Evolutionary conservation across 2,329 filamentous ascomycete species (phyloP).

Genomic region (Colletotrichum sp.): DNA sequence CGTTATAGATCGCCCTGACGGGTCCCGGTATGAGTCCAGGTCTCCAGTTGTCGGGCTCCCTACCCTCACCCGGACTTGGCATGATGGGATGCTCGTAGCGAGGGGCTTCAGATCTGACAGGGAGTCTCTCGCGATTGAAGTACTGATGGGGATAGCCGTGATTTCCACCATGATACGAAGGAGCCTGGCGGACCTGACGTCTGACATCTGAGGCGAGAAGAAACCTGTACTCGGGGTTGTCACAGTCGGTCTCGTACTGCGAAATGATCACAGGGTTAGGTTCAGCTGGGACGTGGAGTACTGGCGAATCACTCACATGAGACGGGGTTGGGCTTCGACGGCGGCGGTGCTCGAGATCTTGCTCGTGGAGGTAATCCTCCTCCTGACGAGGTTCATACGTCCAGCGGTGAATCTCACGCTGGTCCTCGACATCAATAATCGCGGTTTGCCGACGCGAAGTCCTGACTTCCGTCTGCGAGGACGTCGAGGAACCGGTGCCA

Average conservation of each 20-base stretch:
- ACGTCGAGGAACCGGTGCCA: not conserved
- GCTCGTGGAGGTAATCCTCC: not conserved
- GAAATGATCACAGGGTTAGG: not conserved
- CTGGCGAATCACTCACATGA: not conserved
- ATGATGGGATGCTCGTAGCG: not conserved
- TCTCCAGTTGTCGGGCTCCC: not conserved
- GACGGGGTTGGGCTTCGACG: not conserved
- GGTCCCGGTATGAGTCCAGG: not conserved
- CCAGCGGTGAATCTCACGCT: not conserved
- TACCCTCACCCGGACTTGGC: not conserved
- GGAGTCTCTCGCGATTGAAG: not conserved
- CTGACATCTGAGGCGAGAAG: not conserved
- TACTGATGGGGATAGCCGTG: not conserved
- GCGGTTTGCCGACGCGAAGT: not conserved
- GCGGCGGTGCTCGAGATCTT: not conserved
- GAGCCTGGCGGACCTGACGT: not conserved
- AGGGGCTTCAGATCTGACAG: not conserved
- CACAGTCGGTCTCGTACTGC: not conserved
- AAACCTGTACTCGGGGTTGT: not conserved
- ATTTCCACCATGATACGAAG: not conserved
- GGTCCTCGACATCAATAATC: not conserved
- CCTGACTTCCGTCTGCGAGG: not conserved
- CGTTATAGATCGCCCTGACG: not conserved
- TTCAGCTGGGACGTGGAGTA: not conserved
- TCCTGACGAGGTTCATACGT: not conserved